phyloP scores from a whole-genome alignment of 23 red algal genomes.

The Gracilaria gracilis region DNA sequence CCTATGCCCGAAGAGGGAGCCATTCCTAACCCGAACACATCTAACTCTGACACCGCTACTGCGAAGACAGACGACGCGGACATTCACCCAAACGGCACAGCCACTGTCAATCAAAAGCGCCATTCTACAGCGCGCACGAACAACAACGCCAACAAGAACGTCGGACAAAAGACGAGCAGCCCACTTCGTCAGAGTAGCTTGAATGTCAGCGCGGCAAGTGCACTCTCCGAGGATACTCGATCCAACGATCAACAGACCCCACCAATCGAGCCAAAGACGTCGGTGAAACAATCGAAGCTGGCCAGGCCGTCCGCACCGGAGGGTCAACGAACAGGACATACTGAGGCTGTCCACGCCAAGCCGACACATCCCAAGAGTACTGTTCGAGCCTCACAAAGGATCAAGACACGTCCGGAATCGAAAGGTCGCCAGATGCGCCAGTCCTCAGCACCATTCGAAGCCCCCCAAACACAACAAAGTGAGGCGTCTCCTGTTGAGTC shows the following conservation, averaged over 20 bases:
- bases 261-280: not conserved
- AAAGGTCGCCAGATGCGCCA: not conserved
- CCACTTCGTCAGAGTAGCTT: not conserved
- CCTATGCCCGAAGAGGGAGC: not conserved
- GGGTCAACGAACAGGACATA: not conserved
- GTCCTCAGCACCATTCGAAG: not conserved
- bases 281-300: not conserved
- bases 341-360: not conserved
- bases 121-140: not conserved
- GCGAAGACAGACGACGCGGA: not conserved
- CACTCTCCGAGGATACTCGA: not conserved
- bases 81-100: not conserved
- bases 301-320: not conserved
- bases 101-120: no score
- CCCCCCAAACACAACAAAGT: not conserved
- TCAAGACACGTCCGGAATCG: slow-evolving; percentile 7
- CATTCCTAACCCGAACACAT: not conserved
- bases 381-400: not conserved
- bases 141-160: not conserved
- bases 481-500: not conserved
- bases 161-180: not conserved
- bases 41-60: not conserved
- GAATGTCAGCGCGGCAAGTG: not conserved
- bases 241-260: not conserved
- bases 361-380: not conserved